phyloP scores from a whole-genome alignment of 257 asterid species.

The Ajuga chamaepitys region DNA sequence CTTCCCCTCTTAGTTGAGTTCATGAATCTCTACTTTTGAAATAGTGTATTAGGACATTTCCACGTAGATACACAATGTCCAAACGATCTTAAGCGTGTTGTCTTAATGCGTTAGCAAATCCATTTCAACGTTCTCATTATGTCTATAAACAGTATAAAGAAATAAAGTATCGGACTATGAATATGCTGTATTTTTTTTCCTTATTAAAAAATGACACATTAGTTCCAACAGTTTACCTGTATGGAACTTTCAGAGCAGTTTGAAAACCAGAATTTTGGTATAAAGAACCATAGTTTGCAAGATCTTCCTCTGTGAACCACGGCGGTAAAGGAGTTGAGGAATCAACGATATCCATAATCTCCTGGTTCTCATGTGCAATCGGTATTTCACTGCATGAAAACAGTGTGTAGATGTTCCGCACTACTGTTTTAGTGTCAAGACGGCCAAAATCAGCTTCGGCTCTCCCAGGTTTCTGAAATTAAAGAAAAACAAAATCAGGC shows the following conservation, averaged over 20 bases:
- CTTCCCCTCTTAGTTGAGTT: too few relatives aligned
- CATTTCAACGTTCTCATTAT: too few relatives aligned
- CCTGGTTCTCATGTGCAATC: conserved; percentile 33
- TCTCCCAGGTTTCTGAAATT: conserved; percentile 44
- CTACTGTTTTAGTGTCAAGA: conserved; percentile 33
- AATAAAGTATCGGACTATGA: too few relatives aligned
- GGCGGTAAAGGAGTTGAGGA: conserved; percentile 43
- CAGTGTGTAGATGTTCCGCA: conserved; percentile 36
- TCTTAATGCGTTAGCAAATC: too few relatives aligned
- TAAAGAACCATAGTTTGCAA: conserved; percentile 38
- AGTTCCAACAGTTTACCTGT: conserved; percentile 29
- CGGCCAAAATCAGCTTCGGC: conserved; percentile 56
- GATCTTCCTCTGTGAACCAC: conserved; percentile 57
- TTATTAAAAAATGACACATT: too few relatives aligned
- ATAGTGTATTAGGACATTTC: too few relatives aligned
- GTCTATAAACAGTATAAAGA: too few relatives aligned
- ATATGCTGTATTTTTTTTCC: too few relatives aligned
- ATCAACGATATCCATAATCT: conserved; percentile 50
- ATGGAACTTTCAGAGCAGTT: conserved; percentile 56
- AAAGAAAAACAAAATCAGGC: neutral
- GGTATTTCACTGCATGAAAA: conserved; percentile 35
- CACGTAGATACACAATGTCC: too few relatives aligned
- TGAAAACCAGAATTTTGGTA: conserved; percentile 54
- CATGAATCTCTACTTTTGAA: too few relatives aligned
- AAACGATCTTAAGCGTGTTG: too few relatives aligned